Evolutionary conservation across 768 basidiomycete species (phyloP).

Genomic region (Lenzites betulinus): DNA sequence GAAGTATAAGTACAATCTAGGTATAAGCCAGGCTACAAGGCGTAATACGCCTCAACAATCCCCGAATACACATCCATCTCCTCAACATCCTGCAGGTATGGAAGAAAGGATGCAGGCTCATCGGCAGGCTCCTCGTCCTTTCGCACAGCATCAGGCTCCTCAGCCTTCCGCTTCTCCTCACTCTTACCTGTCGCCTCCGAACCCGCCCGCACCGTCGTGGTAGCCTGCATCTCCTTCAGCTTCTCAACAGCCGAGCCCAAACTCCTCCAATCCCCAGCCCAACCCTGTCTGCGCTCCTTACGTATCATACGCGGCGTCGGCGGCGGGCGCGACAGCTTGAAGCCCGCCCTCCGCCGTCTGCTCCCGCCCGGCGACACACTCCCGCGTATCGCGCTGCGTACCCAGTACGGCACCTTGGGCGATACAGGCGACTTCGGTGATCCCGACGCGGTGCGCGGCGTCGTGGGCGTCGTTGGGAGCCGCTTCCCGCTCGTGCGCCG

Average conservation of each 20-base stretch:
- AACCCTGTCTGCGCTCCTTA: constrained; percentile 30
- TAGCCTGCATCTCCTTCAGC: constrained; percentile 20
- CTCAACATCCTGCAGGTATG: background rate
- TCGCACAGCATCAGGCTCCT: background rate
- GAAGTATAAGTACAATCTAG: no score
- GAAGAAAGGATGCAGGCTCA: background rate
- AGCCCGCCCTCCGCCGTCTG: background rate
- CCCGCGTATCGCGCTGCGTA: constrained; percentile 22
- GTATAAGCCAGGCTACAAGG: background rate
- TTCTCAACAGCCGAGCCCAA: constrained; percentile 23
- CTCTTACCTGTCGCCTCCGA: background rate
- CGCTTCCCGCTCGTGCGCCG: constrained; percentile 4
- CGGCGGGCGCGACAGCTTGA: constrained; percentile 4
- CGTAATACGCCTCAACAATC: background rate
- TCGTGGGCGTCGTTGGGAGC: background rate
- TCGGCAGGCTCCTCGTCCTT: background rate
- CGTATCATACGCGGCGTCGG: constrained; percentile 28
- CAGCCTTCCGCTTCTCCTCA: background rate
- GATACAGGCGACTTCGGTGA: no score
- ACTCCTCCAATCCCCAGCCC: constrained; percentile 31
- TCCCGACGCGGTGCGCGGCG: no score
- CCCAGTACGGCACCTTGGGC: constrained; percentile 31
- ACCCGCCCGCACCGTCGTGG: background rate
- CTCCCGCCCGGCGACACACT: constrained; percentile 1
- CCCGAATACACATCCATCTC: background rate